Evolutionary conservation across 495 filamentous ascomycete species (phyloP), one percentile per base, ranked within the genome.

Genomic region (Lentithecium fluviatile): DNA sequence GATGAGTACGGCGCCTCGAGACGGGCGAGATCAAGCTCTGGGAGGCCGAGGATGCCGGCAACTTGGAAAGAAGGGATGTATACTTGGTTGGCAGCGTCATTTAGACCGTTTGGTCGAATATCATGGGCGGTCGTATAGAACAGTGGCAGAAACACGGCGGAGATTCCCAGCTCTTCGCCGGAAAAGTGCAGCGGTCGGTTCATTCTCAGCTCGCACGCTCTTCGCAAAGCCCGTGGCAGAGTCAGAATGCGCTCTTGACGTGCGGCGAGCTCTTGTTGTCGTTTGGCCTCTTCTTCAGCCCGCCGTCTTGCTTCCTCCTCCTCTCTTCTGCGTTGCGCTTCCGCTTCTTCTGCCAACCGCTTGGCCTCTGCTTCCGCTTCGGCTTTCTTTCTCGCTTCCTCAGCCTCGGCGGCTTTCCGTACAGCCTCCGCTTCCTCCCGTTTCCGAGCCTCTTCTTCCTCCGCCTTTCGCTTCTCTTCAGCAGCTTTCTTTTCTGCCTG

Each of bases 31-130:
- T 68, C 68, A 6, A 68, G 59, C 26, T 72, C 67, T 3, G 60
- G 67, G 20, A 72, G 67, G 3, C 69, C 72, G 6, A 76, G 68
- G 11, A 74, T 60, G 23, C 70, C 68, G 1, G 66, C 69, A 2
- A 59, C 69, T 48, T 73, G 69, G 48, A 71, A 66, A 29, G 69
- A 73, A 45, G 72, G 58, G 3, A 74, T 61, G 62, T 67, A 73
- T 0, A 38, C 32, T 24, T 66, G 66, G 15, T 50, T 17, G 25
- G 10, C 17, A 19, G 17, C 19, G 12, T 43, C 43, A 24, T 53
- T 13, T 0, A 29, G 23, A 23, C 21, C 37, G 23, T 25, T 24
- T 4, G 66, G 43, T 26, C 46, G 65, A 15, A 69, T 62, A 23
- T 71, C 60, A 10, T 60, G 26, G 13, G 58, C 32, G 2, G 40